These are phyloP conservation scores for Naematelia encephala DNA, from an alignment of 768 basidiomycete genomes.

Conservation along the genomic window DNA sequence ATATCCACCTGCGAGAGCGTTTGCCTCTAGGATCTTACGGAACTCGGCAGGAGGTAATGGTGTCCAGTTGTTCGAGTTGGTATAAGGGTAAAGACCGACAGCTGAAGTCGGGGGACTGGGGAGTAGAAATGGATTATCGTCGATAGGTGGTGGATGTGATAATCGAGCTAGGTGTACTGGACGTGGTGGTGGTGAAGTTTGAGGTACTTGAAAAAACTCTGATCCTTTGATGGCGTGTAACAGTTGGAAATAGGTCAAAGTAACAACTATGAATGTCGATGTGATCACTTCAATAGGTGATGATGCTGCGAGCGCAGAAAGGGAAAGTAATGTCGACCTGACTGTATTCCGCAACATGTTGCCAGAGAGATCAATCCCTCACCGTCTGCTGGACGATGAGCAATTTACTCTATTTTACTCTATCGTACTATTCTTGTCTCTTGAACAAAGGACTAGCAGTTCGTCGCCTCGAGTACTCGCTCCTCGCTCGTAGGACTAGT, in stretches of 20 bases:
- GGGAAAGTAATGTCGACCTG: constrained; percentile 37
- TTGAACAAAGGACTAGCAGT: not conserved
- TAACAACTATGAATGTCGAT: constrained; percentile 79
- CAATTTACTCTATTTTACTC: too few relatives aligned
- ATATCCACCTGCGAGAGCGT: constrained; percentile 38
- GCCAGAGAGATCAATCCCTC: too few relatives aligned
- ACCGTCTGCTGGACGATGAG: too few relatives aligned
- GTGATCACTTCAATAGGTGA: constrained; percentile 74
- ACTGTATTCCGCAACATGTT: constrained; percentile 32
- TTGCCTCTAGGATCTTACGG: constrained; percentile 59
- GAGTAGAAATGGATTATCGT: constrained; percentile 12
- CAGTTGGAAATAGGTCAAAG: constrained; percentile 91
- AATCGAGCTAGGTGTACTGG: constrained; percentile 37
- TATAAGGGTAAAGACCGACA: constrained; percentile 26
- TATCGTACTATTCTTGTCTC: too few relatives aligned
- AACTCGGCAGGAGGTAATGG: constrained; percentile 56
- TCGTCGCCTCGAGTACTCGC: too few relatives aligned
- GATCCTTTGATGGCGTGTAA: constrained; percentile 86
- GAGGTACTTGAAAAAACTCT: constrained; percentile 52
- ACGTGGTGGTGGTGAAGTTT: constrained; percentile 22
- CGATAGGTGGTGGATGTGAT: constrained; percentile 17
- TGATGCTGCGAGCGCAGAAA: constrained; percentile 45
- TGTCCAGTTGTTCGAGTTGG: constrained; percentile 28
- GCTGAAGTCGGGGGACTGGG: constrained; percentile 11
- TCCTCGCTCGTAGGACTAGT: too few relatives aligned